Percentiles rank a stretch among this genome's conserved stretches.
phyloP scores from a whole-genome alignment of 441 rosid genomes.

The Pelargonium myrrhifolium region DNA sequence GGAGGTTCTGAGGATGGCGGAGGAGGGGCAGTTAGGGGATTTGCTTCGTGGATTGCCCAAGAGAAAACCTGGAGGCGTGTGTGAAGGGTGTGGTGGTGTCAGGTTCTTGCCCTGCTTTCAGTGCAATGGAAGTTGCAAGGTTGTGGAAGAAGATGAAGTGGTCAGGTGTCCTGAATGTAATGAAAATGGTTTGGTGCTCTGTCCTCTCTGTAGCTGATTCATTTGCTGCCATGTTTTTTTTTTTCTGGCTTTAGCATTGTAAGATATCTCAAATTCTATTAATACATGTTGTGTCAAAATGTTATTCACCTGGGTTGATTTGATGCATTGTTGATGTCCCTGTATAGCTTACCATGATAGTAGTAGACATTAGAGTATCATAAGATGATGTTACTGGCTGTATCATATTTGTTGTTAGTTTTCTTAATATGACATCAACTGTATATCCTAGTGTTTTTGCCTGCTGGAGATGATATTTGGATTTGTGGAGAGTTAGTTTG shows the following conservation, averaged over 20 bases:
- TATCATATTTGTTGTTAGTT: no score
- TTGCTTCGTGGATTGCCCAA: conserved; percentile 45
- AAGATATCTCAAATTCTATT: neutral
- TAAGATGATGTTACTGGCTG: no score
- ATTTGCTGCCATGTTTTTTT: neutral
- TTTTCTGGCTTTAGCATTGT: neutral
- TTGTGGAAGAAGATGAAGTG: conserved; percentile 35
- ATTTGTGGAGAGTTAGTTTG: no score
- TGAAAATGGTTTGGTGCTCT: conserved; percentile 76
- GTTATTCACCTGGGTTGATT: no score
- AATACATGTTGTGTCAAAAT: neutral
- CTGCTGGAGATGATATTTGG: no score
- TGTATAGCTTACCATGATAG: no score
- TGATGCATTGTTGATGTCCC: no score
- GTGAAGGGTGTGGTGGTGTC: conserved; percentile 73
- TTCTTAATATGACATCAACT: no score
- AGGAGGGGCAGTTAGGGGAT: conserved; percentile 56
- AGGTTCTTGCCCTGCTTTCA: conserved; percentile 70
- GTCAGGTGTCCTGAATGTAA: conserved; percentile 63
- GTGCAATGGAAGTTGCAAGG: conserved; percentile 73
- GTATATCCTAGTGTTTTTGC: no score
- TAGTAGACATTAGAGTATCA: no score
- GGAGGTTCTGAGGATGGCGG: conserved; percentile 52
- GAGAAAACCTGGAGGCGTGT: conserved; percentile 34
- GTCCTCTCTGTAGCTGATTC: conserved; percentile 67